Evolutionary conservation across 2,329 filamentous ascomycete genomes (phyloP), one percentile per base, ranked within the genome.

Genomic region (Alternaria gaisen): DNA sequence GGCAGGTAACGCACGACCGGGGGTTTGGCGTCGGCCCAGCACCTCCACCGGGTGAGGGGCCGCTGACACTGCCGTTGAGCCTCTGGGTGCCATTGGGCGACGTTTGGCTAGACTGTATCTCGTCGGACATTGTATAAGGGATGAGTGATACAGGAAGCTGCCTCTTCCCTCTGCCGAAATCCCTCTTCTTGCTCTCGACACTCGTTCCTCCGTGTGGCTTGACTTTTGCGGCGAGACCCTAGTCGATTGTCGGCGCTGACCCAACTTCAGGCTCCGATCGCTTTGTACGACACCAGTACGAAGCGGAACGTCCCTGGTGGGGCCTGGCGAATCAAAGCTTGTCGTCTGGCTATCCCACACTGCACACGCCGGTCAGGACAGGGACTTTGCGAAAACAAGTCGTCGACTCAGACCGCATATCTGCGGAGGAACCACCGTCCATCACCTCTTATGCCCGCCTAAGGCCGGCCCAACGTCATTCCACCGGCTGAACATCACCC

Each of bases 1-100:
- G 70, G 58, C 76, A 78, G 34, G 75, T 78, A 41, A 77, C 71
- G 67, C 76, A 78, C 43, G 76, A 78, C 40, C 76, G 67, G 41
- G 73, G 73, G 52, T 76, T 74, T 16, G 67, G 65, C 24, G 63
- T 58, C 7, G 65, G 61, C 30, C 20, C 46, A 50, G 46, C 46
- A 41, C 53, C 69, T 20, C 54, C 44, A 14, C 40, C 57, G 16
- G 59, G 26, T 14, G 63, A 57, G 46, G 64, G 55, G 42, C 66
- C 68, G 64, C 56, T 66, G 48, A 54, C 30, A 58, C 59, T 70
- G 51, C 61, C 61, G 47, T 65, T 69, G 24, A 64, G 32, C 53
- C 67, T 69, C 10, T 68, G 66, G 10, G 65, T 64, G 61, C 65
- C 60, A 52, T 71, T 70, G 55, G 64, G 53, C 52, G 67, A 57